phyloP scores from a whole-genome alignment of 768 basidiomycete species.

The Agaricus subrufescens region DNA sequence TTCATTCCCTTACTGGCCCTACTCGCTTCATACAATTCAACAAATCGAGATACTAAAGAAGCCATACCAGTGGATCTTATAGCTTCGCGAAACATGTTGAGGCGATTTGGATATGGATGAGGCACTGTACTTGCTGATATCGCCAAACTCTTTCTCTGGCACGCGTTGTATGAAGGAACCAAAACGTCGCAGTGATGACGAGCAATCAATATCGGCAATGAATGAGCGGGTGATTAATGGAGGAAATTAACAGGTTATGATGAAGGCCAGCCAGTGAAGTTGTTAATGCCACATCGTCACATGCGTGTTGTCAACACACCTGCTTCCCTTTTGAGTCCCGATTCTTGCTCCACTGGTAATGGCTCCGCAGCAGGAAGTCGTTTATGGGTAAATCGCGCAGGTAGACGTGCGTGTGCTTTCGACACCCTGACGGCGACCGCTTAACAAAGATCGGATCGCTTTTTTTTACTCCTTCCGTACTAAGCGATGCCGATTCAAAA shows the following conservation, averaged over 20 bases:
- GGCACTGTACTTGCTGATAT: too few relatives aligned
- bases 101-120: too few relatives aligned
- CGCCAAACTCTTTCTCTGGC: too few relatives aligned
- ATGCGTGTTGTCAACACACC: neutral
- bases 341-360: slow-evolving; percentile 1
- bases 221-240: too few relatives aligned
- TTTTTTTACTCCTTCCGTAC: slow-evolving; percentile 5
- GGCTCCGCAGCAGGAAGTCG: neutral
- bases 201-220: neutral
- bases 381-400: neutral
- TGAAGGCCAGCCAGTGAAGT: neutral
- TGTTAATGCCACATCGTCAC: neutral
- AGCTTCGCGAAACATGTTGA: too few relatives aligned
- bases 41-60: neutral
- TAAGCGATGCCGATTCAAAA: too few relatives aligned
- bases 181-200: neutral
- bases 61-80: too few relatives aligned
- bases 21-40: neutral
- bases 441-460: neutral
- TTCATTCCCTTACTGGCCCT: neutral
- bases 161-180: too few relatives aligned
- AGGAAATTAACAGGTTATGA: neutral
- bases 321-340: neutral
- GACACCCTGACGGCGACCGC: neutral
- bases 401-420: neutral